Evolutionary conservation across 2,329 filamentous ascomycete genomes (phyloP).

Genomic region (Aureobasidium sp.): DNA sequence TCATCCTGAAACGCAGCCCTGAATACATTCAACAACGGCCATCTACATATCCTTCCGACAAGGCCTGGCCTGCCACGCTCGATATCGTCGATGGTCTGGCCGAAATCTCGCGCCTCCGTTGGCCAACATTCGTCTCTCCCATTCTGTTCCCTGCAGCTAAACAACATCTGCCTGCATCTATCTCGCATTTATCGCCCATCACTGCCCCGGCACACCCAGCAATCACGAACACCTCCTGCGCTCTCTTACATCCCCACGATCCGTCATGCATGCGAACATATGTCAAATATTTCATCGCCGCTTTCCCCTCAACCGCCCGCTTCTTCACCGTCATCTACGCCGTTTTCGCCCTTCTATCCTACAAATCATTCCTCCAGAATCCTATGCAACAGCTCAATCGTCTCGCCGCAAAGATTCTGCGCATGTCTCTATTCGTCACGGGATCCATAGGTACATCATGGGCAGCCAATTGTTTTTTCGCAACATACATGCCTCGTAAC

Average conservation of each 20-base stretch:
- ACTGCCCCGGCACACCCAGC: conserved; percentile 80
- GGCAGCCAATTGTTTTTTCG: conserved; percentile 86
- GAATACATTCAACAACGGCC: conserved; percentile 74
- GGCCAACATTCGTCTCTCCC: conserved; percentile 83
- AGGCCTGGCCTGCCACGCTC: conserved; percentile 68
- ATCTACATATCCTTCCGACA: conserved; percentile 54
- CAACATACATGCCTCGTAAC: conserved; percentile 64
- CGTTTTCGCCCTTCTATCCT: conserved; percentile 61
- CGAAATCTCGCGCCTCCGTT: conserved; percentile 71
- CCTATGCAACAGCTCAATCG: conserved; percentile 61
- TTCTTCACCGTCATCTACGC: conserved; percentile 71
- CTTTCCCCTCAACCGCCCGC: conserved; percentile 71
- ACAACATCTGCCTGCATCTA: conserved; percentile 51
- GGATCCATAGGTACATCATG: conserved; percentile 80
- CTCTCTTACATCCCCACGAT: conserved; percentile 77
- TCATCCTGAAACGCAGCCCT: conserved; percentile 63
- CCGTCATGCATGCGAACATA: conserved; percentile 85
- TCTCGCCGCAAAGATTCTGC: conserved; percentile 62
- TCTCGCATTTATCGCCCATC: conserved; percentile 66
- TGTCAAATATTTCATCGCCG: conserved; percentile 76
- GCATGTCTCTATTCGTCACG: conserved; percentile 69
- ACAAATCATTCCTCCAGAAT: conserved; percentile 59
- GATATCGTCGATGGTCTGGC: conserved; percentile 76
- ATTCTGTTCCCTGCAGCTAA: conserved; percentile 68
- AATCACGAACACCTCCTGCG: conserved; percentile 79